Evolutionary conservation across 164 flowering plant genomes (phyloP).

Genomic region (Berberis thunbergii): DNA sequence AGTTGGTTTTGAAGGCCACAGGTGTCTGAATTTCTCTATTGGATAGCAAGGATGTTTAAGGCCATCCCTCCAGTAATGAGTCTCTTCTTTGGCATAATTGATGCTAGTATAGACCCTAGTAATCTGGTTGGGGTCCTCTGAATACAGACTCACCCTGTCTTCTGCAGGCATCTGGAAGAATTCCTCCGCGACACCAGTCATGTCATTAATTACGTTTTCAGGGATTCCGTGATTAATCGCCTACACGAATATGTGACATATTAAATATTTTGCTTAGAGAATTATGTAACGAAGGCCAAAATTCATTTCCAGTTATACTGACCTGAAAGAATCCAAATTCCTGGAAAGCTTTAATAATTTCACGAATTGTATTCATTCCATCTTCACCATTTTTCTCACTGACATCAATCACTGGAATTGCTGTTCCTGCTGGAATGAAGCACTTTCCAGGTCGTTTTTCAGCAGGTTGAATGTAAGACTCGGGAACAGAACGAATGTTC

Average conservation of each 20-base stretch:
- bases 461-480: background rate
- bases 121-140: constrained; percentile 8
- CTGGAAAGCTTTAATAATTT: constrained; percentile 1
- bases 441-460: background rate
- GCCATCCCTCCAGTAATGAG: constrained; percentile 15
- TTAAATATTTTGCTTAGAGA: background rate
- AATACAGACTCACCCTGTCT: no score
- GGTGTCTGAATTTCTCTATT: constrained; percentile 20
- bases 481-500: background rate
- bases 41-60: constrained; percentile 26
- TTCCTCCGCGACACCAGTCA: constrained; percentile 2
- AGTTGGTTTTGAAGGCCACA: constrained; percentile 16
- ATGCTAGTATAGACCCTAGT: constrained; percentile 12
- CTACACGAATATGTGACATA: background rate
- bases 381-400: background rate
- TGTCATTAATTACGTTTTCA: constrained; percentile 7
- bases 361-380: background rate
- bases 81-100: constrained; percentile 2
- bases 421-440: background rate
- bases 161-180: no score
- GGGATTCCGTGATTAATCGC: constrained; percentile 35
- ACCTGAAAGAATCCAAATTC: constrained; percentile 7
- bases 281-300: background rate
- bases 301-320: background rate
- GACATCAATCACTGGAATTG: background rate